Percentiles rank a stretch among this genome's conserved stretches.
Evolutionary conservation across 371 early-diverging fungal species (phyloP).

Genomic region (Mucor ambiguus): DNA sequence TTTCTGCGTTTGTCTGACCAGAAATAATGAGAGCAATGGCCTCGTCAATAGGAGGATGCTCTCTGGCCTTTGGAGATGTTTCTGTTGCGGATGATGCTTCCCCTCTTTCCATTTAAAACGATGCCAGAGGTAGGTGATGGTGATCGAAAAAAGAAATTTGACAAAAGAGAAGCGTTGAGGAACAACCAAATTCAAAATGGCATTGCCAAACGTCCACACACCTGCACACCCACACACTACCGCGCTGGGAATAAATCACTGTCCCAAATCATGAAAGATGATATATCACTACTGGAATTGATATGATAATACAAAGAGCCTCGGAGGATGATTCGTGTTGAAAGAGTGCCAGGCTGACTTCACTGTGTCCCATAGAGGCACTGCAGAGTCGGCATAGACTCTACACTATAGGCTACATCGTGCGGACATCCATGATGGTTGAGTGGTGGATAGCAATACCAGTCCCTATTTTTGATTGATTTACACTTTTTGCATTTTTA

Average conservation of each 20-base stretch:
- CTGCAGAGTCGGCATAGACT: not conserved
- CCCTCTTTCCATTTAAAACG: slow-evolving; percentile 11
- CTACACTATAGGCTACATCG: not conserved
- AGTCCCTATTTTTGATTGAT: not conserved
- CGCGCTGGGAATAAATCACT: slow-evolving; percentile 2
- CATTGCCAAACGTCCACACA: not conserved
- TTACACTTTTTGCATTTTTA: not conserved
- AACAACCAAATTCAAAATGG: not conserved
- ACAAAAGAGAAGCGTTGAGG: not conserved
- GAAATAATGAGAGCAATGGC: slow-evolving; percentile 44
- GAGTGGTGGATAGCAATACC: not conserved
- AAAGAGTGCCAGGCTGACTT: not conserved
- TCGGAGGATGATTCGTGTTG: not conserved
- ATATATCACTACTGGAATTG: not conserved
- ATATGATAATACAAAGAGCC: not conserved
- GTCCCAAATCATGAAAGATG: not conserved
- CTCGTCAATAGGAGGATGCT: slow-evolving; percentile 36
- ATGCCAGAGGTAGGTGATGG: not conserved
- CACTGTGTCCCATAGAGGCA: not conserved
- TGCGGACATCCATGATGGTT: not conserved
- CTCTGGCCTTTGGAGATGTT: not conserved
- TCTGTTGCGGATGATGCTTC: not conserved
- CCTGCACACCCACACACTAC: not conserved
- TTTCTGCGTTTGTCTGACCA: slow-evolving; percentile 17
- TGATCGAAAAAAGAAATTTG: not conserved